A percentile compares a stretch with the other conserved stretches of the same genome.
These are phyloP conservation scores for Dothiorella sarmentorum DNA, from an alignment of 2,329 filamentous ascomycete species.

Conservation along the genomic window DNA sequence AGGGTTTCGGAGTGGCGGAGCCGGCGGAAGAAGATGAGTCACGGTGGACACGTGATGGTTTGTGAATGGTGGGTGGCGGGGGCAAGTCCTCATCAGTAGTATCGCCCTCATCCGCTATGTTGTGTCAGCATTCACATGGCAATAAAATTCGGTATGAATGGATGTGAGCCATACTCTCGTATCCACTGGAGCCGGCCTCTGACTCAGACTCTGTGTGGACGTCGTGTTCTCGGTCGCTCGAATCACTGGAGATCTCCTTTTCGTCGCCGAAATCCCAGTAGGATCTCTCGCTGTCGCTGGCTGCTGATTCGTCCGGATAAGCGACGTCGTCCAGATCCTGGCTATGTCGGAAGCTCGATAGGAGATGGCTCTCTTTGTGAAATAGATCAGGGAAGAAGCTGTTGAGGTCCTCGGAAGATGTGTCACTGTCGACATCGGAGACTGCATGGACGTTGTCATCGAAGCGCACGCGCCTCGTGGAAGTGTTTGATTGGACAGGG, in stretches of 20 bases:
- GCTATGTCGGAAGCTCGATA: slow-evolving; percentile 68
- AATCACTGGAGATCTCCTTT: slow-evolving; percentile 36
- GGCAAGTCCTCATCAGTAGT: slow-evolving; percentile 58
- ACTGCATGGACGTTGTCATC: slow-evolving; percentile 57
- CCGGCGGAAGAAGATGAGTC: slow-evolving; percentile 46
- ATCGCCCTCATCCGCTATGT: slow-evolving; percentile 56
- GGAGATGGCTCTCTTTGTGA: slow-evolving; percentile 68
- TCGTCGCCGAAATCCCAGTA: slow-evolving; percentile 62
- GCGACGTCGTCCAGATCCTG: slow-evolving; percentile 64
- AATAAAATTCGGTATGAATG: slow-evolving; percentile 22
- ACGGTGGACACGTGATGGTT: slow-evolving; percentile 43
- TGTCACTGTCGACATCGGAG: slow-evolving; percentile 52
- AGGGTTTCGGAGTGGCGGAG: slow-evolving; percentile 37
- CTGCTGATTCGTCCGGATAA: slow-evolving; percentile 33
- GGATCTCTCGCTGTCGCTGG: slow-evolving; percentile 42
- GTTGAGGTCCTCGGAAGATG: slow-evolving; percentile 54
- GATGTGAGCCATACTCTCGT: slow-evolving; percentile 52
- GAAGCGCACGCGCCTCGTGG: slow-evolving; percentile 69
- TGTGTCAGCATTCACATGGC: slow-evolving; percentile 43
- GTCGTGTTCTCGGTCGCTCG: slow-evolving; percentile 22
- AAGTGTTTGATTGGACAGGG: slow-evolving; percentile 8
- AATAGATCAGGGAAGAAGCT: slow-evolving; percentile 76
- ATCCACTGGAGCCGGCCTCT: slow-evolving; percentile 49
- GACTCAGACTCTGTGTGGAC: slow-evolving; percentile 32
- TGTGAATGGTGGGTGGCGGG: slow-evolving; percentile 44